Evolutionary conservation across 768 basidiomycete species (phyloP), one percentile per base, ranked within the genome.

Genomic region (Amanita muscaria): DNA sequence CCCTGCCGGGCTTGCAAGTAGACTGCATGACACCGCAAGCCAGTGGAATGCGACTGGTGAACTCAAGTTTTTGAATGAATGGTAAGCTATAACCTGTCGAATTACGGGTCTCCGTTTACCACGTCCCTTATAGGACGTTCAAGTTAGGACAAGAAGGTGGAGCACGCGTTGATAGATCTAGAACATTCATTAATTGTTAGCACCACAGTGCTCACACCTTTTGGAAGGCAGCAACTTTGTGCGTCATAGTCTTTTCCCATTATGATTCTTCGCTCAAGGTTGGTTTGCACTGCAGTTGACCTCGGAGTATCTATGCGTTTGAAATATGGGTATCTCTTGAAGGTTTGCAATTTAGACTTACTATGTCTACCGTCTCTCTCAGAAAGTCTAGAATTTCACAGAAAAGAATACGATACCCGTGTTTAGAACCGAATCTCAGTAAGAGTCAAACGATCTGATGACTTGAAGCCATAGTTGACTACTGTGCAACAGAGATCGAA

Each of bases 151-250:
- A 83, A 66, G 92, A 96, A 67, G 67, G 84, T 86, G 51, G 12
- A 61, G 48, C 15, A 6, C 6, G 11, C 18, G 39, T 18, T 30
- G 31, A 6, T 12, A 33, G 34, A 14, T 8, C 12, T 22, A 12
- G 16, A 31, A 50, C 25, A 40, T 25, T 36, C 9, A 33, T 35
- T 49, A 14, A 50, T 16, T 48, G 46, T 32, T 59, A 64, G 27
- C 6, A 25, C 25, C 10, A 30, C 47, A 86, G 82, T 88, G 24
- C 65, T 93, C 48, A 91, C 90, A n/a, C 88, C 90, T 0, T 93
- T 93, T 49, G 90, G 91, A 37, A 69, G 91, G 38, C 79, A 87
- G 53, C 90, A 96, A 52, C 64, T 92, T 3, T 93, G 82, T 85
- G 47, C 46, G 80, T 64, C 29, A 18, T 9, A 42, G 32, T 42